Conservation (phyloP, 768 basidiomycete genomes). For the Xerocomus brunneocitrinus region DNA sequence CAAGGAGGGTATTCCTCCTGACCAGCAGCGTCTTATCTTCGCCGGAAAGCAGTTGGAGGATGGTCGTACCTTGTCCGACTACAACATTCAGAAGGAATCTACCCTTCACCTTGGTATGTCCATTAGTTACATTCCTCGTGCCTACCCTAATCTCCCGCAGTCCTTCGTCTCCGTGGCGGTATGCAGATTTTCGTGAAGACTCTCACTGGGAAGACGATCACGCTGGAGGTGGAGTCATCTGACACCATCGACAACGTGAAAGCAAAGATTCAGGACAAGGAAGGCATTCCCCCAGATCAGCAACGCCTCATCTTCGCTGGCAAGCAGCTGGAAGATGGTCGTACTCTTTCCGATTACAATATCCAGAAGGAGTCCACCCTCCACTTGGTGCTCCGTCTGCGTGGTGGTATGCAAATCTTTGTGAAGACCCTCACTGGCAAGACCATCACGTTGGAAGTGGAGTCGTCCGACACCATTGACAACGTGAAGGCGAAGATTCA, state of each 20-base stretch:
- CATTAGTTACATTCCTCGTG: fast-evolving
- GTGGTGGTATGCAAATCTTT: slow-evolving; percentile 70
- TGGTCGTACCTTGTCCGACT: slow-evolving; percentile 85
- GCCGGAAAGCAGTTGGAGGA: slow-evolving; percentile 93
- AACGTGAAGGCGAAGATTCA: slow-evolving; percentile 76
- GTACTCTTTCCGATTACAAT: slow-evolving; percentile 79
- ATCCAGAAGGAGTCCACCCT: slow-evolving; percentile 82
- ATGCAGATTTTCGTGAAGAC: slow-evolving; percentile 94
- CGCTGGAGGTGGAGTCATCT: slow-evolving; percentile 87
- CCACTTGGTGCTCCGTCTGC: slow-evolving; percentile 69
- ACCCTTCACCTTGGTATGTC: slow-evolving; percentile 48
- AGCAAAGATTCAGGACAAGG: slow-evolving; percentile 79
- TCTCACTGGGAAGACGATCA: slow-evolving; percentile 88
- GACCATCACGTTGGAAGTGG: slow-evolving; percentile 74
- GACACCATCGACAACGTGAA: slow-evolving; percentile 93
- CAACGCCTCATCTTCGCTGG: slow-evolving; percentile 92
- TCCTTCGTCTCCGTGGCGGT: slow-evolving; percentile 82
- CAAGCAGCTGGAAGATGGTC: slow-evolving; percentile 92
- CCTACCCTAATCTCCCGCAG: slow-evolving; percentile 21
- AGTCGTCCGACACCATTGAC: slow-evolving; percentile 73
- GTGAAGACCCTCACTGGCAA: slow-evolving; percentile 72
- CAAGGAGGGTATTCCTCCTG: slow-evolving; percentile 86
- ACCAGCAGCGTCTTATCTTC: slow-evolving; percentile 88
- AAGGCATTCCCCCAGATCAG: slow-evolving; percentile 78
- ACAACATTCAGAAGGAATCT: slow-evolving; percentile 88